A percentile compares a stretch with the other conserved stretches of the same genome.
phyloP scores from a whole-genome alignment of 805 yeast species.

The Grigorovia jiainica region DNA sequence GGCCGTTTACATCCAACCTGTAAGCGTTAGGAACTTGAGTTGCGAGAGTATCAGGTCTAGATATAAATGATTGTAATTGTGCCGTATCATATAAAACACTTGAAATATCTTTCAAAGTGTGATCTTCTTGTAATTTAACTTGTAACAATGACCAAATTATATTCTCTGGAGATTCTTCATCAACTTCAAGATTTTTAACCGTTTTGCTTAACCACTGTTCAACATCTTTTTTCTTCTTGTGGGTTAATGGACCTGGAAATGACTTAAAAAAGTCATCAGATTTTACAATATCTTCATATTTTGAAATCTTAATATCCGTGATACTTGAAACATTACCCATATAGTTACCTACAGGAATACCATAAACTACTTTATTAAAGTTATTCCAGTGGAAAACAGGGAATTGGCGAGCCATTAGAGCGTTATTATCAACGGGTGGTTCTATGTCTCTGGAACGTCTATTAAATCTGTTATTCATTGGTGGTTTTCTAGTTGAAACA shows the following conservation, averaged over 20 bases:
- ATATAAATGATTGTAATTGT: slow-evolving; percentile 19
- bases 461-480: background rate
- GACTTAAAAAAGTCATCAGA: slow-evolving; percentile 25
- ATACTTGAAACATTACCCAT: slow-evolving; percentile 13
- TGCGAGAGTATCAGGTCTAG: slow-evolving; percentile 12
- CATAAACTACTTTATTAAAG: slow-evolving; percentile 35
- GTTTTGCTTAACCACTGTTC: slow-evolving; percentile 55
- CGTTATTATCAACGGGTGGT: slow-evolving; percentile 38
- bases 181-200: slow-evolving; percentile 16
- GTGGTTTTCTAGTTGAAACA: background rate
- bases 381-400: slow-evolving; percentile 66
- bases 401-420: slow-evolving; percentile 52
- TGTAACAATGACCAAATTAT: slow-evolving; percentile 19
- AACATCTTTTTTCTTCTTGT: slow-evolving; percentile 52
- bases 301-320: slow-evolving; percentile 30
- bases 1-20: slow-evolving; percentile 31
- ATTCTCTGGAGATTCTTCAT: slow-evolving; percentile 12
- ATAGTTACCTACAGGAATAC: slow-evolving; percentile 31
- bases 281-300: slow-evolving; percentile 27
- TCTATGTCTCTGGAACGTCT: background rate
- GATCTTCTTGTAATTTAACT: slow-evolving; percentile 17
- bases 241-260: slow-evolving; percentile 44
- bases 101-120: slow-evolving; percentile 28
- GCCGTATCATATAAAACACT: slow-evolving; percentile 25
- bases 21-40: slow-evolving; percentile 25